Conservation (phyloP, 2,329 filamentous ascomycete species). For the Hypocreales sp. region DNA sequence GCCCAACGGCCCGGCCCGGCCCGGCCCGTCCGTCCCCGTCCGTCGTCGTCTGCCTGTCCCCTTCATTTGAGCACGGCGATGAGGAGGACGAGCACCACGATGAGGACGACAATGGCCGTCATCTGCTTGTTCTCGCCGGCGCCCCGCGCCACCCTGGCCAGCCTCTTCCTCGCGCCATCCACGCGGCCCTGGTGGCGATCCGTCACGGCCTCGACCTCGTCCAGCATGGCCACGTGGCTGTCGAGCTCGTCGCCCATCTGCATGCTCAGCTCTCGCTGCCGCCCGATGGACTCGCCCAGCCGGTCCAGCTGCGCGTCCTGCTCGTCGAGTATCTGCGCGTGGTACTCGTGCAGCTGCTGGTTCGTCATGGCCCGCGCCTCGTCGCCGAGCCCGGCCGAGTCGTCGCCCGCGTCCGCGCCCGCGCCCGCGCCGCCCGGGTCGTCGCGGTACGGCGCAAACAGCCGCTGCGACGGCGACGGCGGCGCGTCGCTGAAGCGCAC, state of each 20-base stretch:
- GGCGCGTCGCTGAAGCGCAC: slow-evolving; percentile 71
- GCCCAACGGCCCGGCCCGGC: too few relatives aligned
- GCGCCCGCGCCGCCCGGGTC: slow-evolving; percentile 30
- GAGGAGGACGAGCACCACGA: slow-evolving; percentile 66
- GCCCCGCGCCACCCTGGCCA: slow-evolving; percentile 57
- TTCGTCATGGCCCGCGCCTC: slow-evolving; percentile 53
- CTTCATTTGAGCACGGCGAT: slow-evolving; percentile 71
- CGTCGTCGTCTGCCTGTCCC: too few relatives aligned
- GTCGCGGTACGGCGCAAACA: slow-evolving; percentile 51
- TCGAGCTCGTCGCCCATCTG: slow-evolving; percentile 95
- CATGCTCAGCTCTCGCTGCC: slow-evolving; percentile 85
- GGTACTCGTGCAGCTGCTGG: slow-evolving; percentile 74
- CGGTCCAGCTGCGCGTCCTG: slow-evolving; percentile 90
- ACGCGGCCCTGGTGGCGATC: slow-evolving; percentile 68
- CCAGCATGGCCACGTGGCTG: slow-evolving; percentile 72
- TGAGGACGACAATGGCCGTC: slow-evolving; percentile 65
- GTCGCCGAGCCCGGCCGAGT: slow-evolving; percentile 41
- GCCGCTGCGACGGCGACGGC: slow-evolving; percentile 20
- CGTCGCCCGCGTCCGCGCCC: too few relatives aligned
- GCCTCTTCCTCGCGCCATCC: slow-evolving; percentile 54
- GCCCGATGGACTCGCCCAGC: slow-evolving; percentile 70
- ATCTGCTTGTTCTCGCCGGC: slow-evolving; percentile 81
- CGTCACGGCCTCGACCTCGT: slow-evolving; percentile 72
- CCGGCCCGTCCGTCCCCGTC: too few relatives aligned
- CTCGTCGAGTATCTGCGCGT: slow-evolving; percentile 64